Base-by-base conservation (phyloP, 495 filamentous ascomycete species). In the Penicillium diatomitis region DNA sequence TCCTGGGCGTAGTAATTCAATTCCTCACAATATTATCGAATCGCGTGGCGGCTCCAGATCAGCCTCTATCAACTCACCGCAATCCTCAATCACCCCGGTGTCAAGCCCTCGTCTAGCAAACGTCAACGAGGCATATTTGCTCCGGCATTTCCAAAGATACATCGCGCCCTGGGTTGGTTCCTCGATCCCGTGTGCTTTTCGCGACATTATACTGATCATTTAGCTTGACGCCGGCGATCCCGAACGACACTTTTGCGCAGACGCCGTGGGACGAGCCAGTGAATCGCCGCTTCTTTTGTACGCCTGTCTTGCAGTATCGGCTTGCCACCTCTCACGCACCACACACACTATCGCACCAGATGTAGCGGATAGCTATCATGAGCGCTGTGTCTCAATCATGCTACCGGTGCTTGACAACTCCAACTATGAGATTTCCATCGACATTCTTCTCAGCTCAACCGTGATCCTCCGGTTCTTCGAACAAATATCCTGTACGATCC, bases 391-490 rank as follows among this genome's bases (percentile, higher is more conserved):
- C 39, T 65, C 58, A 12, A 70, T 72, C 8, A 65, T 72, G 51
- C 55, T 70, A 3, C 66, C 69, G 0, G 61, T 64, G 0, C 54
- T 72, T 6, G 69, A 68, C 39, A 66, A 66, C 37, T 53, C 55
- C 6, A 58, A 68, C 28, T 68, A 58, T 40, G 50, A 62, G 2
- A 69, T 68, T 41, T 58, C 58, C 20, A 63, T 70, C 32, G 69
- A 72, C n/a, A 64, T 69, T 29, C 62, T 72, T 9, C 65, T 72
- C 9, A 62, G 64, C 4, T 69, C 67, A 0, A 70, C 69, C 3
- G 67, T 70, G 2, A 66, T 72, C 11, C 60, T 72, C 6, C 69
- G 69, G 12, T 69, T 70, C 40, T 69, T 70, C 35, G 69, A 72
- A 44, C 67, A 70, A 47, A 62, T 72, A 31, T 70, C 69, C 29